A percentile compares a stretch with the other conserved stretches of the same genome.
Conservation (phyloP, 805 yeast genomes). For the Zygosaccharomyces gambellarensis region DNA sequence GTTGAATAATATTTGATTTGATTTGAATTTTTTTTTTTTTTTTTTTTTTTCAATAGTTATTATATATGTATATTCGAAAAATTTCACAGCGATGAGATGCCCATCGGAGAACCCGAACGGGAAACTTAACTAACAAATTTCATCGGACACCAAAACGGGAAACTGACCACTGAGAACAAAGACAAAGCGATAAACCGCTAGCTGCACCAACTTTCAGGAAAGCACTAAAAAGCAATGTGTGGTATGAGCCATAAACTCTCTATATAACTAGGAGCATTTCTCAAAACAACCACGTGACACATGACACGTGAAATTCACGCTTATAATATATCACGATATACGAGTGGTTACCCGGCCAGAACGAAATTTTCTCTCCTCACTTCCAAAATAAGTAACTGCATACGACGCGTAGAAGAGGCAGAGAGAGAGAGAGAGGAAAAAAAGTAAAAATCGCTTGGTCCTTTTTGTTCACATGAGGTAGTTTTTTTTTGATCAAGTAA, state of each 20-base stretch:
- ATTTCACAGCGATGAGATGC: constrained; percentile 1
- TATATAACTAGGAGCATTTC: too few species aligned
- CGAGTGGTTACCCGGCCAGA: too few species aligned
- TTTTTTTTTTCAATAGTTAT: not conserved
- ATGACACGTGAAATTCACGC: too few species aligned
- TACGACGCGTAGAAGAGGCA: not conserved
- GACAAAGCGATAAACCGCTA: not conserved
- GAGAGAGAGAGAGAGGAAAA: not conserved
- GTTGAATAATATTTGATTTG: not conserved
- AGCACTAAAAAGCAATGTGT: too few species aligned
- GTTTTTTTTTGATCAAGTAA: not conserved
- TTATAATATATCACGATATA: too few species aligned
- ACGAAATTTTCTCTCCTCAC: not conserved
- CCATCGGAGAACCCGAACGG: not conserved
- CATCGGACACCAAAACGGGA: not conserved
- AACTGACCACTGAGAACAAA: not conserved
- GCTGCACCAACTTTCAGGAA: too few species aligned
- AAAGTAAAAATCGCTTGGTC: not conserved
- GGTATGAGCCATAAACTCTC: too few species aligned
- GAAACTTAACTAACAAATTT: not conserved
- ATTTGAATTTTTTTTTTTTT: not conserved
- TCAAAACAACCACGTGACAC: too few species aligned
- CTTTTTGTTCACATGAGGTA: not conserved
- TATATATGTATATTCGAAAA: not conserved
- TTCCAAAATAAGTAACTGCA: too few species aligned